Base-by-base conservation (phyloP, 768 basidiomycete species). In the Serendipita sp. region DNA sequence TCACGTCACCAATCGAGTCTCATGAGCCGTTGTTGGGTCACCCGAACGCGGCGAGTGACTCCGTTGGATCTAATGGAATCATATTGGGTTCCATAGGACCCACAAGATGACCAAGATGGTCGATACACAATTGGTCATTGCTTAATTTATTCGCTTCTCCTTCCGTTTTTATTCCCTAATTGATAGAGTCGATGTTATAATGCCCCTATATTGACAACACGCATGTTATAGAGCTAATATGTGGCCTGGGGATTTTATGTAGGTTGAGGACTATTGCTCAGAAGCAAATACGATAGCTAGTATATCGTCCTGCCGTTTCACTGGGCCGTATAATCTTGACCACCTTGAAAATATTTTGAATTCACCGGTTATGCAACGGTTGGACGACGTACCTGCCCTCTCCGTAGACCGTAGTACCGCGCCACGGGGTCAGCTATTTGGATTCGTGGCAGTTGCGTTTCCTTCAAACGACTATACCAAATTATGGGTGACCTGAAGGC, bases 291-390 rank as follows among this genome's bases (percentile, higher is more conserved):
- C 90, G 87, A 78, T 92, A 92, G 72, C 89, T 92, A 63, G 90
- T 88, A 70, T 92, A 94, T 66, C 91, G 84, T 62, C 95, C 95
- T 68, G 88, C 90, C 16, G 96, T 99, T 79, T 98, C 96, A 75
- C 90, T 93, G 32, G 93, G 90, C 70, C 96, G 80, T 66, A 89
- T 97, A 70, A 99, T 98, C 79, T 96, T 97, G 75, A 99, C 96
- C 54, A 99, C 96, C 56, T 60, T 51, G 18, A 51, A 32, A 16
- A 60, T 10, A 34, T 32, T 4, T 5, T 11, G 56, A 28, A 60
- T 18, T 11, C 10, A 60, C 35, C 24, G 24, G 13, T 46, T 13
- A 46, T 24, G 15, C 45, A 18, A 51, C 56, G 32, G 11, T 28
- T 10, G 16, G 24, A 10, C 35, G 16, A 18, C 18, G 28, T 60